phyloP scores from a whole-genome alignment of 441 rosid genomes.

The Eruca vesicaria region DNA sequence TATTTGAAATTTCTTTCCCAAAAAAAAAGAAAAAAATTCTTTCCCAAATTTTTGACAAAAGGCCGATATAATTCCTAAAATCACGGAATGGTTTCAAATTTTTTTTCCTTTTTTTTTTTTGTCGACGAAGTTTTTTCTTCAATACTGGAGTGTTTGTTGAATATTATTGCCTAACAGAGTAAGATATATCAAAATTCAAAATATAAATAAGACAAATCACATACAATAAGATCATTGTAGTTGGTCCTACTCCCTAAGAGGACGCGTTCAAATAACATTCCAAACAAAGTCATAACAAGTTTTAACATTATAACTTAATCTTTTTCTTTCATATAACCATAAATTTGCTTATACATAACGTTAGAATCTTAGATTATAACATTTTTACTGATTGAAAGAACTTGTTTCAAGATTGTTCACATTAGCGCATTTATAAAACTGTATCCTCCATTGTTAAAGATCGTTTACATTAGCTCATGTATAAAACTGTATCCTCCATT shows the following conservation, averaged over 20 bases:
- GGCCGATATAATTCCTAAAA: background rate
- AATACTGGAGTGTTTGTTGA: background rate
- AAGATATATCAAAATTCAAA: background rate
- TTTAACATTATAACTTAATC: background rate
- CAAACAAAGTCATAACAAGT: background rate
- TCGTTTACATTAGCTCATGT: background rate
- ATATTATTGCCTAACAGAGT: background rate
- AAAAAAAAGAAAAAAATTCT: background rate
- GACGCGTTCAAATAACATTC: background rate
- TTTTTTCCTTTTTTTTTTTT: too few relatives aligned
- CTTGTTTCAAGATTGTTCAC: too few relatives aligned
- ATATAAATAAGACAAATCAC: background rate
- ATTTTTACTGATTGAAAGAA: too few relatives aligned
- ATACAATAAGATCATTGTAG: background rate
- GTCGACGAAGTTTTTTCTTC: too few relatives aligned
- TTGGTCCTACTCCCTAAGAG: background rate
- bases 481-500: slow-evolving; percentile 7
- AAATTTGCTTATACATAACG: background rate
- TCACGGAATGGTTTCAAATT: background rate
- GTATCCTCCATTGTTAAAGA: too few relatives aligned
- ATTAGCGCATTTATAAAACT: too few relatives aligned
- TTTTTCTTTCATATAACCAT: background rate
- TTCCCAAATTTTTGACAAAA: background rate
- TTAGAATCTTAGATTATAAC: background rate
- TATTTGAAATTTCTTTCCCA: background rate